Base-by-base conservation (phyloP, 2,329 filamentous ascomycete genomes). In the Cladosporium sp. region DNA sequence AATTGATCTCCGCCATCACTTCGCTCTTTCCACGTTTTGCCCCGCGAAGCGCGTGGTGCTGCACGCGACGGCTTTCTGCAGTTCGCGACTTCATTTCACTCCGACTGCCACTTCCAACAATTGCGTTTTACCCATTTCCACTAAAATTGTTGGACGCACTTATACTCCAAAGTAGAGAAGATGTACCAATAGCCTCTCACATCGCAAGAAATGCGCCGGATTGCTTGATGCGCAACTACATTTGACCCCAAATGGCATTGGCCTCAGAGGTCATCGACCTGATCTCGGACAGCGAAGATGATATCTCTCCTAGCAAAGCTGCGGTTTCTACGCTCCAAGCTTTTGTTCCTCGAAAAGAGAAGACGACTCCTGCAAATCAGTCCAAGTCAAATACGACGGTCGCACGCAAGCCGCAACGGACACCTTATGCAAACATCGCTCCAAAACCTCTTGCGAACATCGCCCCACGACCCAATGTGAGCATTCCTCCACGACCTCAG, bases 281-380 rank as follows among this genome's bases (percentile, higher is more conserved):
- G 14, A 39, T 55, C 11, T 51, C 47, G 20, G 57, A 59, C 42
- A 55, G 52, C 49, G 59, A 60, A 15, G 47, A 60, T 19, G 51
- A 56, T 5, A 59, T 58, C 12, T 61, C 60, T 5, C 47, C 59
- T 0, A 50, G 20, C 6, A 59, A 59, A 22, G 37, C 54, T 36
- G 60, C 58, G 28, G 36, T 14, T 11, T 49, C 19, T 2, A 60
- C 62, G 12, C 39, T 62, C 2, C 20, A 55, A 14, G 28, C 37
- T 14, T 64, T 64, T 17, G 39, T 50, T 19, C 59, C 59, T 12
- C 54, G 61, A 3, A 61, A 60, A 51, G 34, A 63, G 43, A 64
- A 62, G 58, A 30, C 47, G 1, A n/a, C 30, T 37, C 22, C 43
- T 11, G 28, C 11, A 9, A 15, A 22, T n/a, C 25, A 30, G 43